These are phyloP conservation scores for Turnera subulata DNA, from an alignment of 345 rosid species.

Conservation along the genomic window DNA sequence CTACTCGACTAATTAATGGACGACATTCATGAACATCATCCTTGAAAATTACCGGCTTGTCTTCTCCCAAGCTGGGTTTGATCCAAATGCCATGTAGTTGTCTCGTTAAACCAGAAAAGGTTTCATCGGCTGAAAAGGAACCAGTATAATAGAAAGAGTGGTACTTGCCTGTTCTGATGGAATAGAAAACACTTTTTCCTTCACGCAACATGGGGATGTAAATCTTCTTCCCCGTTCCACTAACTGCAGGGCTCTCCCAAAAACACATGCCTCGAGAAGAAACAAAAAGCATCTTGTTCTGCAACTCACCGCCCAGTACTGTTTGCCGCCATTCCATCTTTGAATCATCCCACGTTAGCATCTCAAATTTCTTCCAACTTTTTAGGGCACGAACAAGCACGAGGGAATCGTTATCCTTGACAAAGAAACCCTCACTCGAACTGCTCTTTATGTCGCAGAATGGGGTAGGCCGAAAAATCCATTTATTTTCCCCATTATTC, in stretches of 20 bases:
- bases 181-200: neutral
- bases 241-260: neutral
- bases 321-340: neutral
- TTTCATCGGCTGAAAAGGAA: neutral
- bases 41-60: too few species aligned
- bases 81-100: neutral
- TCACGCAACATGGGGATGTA: neutral
- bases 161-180: neutral
- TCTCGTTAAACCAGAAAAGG: too few species aligned
- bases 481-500: too few species aligned
- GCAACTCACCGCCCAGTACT: neutral
- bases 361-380: too few species aligned
- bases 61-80: neutral
- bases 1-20: too few species aligned
- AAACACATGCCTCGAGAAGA: neutral
- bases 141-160: neutral
- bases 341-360: neutral
- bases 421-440: neutral
- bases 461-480: too few species aligned
- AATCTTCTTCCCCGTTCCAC: neutral
- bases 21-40: too few species aligned
- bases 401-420: neutral
- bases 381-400: too few species aligned
- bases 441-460: too few species aligned
- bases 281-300: neutral